Conservation (phyloP, 78 protist species). For the Chrysochromulina tobinii region DNA sequence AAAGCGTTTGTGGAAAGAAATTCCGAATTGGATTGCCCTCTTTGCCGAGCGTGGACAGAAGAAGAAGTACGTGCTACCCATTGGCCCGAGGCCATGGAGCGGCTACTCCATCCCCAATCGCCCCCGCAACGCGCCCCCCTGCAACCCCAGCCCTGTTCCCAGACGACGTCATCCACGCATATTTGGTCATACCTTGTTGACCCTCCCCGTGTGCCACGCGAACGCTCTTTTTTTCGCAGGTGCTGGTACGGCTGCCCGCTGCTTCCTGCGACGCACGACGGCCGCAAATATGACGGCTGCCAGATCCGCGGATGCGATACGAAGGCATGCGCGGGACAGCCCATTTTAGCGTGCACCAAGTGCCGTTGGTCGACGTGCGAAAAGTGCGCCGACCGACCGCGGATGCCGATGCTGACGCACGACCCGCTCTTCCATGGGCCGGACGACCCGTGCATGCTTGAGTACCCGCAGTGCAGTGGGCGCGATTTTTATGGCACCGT, state of each 20-base stretch:
- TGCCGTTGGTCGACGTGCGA: neutral
- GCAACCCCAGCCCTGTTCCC: no score
- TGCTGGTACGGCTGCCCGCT: conserved; percentile 1
- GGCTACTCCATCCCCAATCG: no score
- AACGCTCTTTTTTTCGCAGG: neutral
- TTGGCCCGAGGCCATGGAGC: no score
- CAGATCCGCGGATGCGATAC: neutral
- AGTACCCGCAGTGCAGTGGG: neutral
- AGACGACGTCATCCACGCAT: no score
- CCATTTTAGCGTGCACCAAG: neutral
- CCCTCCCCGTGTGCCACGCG: no score
- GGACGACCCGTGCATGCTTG: neutral
- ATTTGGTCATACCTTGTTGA: no score
- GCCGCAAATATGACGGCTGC: neutral
- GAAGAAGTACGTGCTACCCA: no score
- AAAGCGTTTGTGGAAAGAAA: no score
- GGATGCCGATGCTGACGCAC: neutral
- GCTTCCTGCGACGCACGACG: neutral
- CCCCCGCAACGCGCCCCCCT: no score
- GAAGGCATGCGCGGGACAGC: neutral
- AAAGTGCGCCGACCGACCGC: neutral
- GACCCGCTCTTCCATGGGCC: neutral
- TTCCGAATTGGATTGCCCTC: no score
- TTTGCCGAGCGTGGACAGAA: no score
- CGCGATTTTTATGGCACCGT: neutral